Conservation (phyloP, 352 stramenopile species). For the Thalassiosira livingstoniorum region DNA sequence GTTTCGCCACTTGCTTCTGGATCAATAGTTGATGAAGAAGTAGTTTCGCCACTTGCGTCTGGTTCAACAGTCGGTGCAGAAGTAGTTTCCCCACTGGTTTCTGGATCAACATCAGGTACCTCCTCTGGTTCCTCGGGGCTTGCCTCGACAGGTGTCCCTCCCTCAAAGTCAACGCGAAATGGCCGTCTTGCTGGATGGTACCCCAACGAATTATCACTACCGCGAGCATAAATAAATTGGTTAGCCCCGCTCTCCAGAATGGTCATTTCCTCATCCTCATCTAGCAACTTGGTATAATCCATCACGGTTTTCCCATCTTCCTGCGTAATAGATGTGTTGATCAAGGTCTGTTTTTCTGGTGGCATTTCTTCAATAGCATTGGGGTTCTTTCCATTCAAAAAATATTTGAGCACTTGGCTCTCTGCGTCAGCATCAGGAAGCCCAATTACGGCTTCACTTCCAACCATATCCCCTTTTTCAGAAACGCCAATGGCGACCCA, state of each 20-base stretch:
- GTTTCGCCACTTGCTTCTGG: no score
- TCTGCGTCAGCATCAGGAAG: slow-evolving; percentile 19
- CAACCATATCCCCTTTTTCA: background rate
- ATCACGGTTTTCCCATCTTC: slow-evolving; percentile 24
- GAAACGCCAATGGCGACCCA: background rate
- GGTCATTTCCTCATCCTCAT: slow-evolving; percentile 20
- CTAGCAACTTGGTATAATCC: slow-evolving; percentile 30
- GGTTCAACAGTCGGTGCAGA: no score
- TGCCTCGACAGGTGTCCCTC: background rate
- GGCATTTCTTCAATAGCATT: slow-evolving; percentile 9
- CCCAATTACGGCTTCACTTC: slow-evolving; percentile 34
- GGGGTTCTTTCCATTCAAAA: background rate
- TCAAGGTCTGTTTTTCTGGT: slow-evolving; percentile 33
- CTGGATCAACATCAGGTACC: no score
- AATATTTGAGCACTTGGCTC: slow-evolving; percentile 44
- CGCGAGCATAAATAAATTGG: slow-evolving; percentile 22
- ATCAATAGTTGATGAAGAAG: no score
- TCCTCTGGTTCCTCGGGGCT: no score
- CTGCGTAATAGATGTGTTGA: background rate
- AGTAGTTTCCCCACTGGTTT: no score
- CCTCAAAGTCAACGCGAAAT: slow-evolving; percentile 29
- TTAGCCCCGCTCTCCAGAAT: slow-evolving; percentile 14
- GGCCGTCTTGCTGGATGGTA: slow-evolving; percentile 16
- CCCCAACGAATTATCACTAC: slow-evolving; percentile 4
- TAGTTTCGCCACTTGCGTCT: no score